Evolutionary conservation across 1,284 basidiomycete genomes (phyloP).

Genomic region (Cutaneotrichosporon cavernicola): DNA sequence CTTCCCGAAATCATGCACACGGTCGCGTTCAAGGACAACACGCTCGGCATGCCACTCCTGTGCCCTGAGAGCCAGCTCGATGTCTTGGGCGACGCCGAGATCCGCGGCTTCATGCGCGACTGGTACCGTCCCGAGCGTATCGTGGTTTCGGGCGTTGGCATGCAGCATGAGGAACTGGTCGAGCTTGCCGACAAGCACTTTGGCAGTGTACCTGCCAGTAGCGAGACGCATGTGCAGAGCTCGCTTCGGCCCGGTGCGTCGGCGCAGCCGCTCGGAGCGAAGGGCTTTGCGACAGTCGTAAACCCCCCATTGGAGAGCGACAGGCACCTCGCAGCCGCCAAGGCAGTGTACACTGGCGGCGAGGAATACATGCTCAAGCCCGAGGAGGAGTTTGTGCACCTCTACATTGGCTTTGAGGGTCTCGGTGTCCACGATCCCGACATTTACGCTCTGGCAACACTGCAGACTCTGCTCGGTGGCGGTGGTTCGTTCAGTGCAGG

Average conservation of each 20-base stretch:
- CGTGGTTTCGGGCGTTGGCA: constrained; percentile 90
- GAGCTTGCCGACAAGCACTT: constrained; percentile 81
- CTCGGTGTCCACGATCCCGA: constrained; percentile 89
- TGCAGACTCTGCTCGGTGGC: constrained; percentile 92
- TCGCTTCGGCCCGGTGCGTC: constrained; percentile 48
- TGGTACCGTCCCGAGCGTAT: constrained; percentile 94
- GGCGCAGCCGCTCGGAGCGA: constrained; percentile 67
- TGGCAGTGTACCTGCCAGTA: constrained; percentile 62
- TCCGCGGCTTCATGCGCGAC: constrained; percentile 68
- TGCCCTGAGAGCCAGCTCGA: constrained; percentile 83
- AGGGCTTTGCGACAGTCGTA: constrained; percentile 35
- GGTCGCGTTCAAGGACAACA: constrained; percentile 75
- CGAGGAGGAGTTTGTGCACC: constrained; percentile 80
- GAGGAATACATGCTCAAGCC: constrained; percentile 64
- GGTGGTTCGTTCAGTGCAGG: constrained; percentile 71
- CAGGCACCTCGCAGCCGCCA: constrained; percentile 52
- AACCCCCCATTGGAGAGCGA: constrained; percentile 34
- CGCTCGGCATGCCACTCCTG: constrained; percentile 83
- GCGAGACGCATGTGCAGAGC: constrained; percentile 30
- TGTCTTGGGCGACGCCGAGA: constrained; percentile 64
- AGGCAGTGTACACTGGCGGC: constrained; percentile 82
- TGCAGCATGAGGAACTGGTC: constrained; percentile 84
- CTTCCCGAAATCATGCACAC: constrained; percentile 89
- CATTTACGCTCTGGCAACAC: constrained; percentile 89
- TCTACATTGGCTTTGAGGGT: constrained; percentile 91